Percentiles rank a stretch among this genome's conserved stretches.
These are phyloP conservation scores for Colletotrichum neosansevieriae DNA, from an alignment of 2,329 filamentous ascomycete species.

Conservation along the genomic window DNA sequence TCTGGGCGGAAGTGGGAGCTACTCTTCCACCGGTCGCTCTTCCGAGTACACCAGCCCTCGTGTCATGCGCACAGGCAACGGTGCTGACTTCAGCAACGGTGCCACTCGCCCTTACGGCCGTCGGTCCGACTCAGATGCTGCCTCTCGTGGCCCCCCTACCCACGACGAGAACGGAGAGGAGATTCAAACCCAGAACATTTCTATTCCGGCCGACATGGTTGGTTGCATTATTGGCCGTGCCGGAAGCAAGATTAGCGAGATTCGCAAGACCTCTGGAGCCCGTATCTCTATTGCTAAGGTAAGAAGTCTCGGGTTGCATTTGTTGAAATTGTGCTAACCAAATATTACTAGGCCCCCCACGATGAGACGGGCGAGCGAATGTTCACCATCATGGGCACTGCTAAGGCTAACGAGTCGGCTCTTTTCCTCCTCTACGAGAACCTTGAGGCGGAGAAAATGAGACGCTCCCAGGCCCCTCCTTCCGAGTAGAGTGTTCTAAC, in stretches of 20 bases:
- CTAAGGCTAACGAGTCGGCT: conserved; percentile 93
- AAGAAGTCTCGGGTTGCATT: conserved; percentile 42
- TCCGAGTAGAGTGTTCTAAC: conserved; percentile 57
- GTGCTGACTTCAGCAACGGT: conserved; percentile 86
- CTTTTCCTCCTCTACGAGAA: conserved; percentile 98
- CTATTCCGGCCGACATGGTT: conserved; percentile 99
- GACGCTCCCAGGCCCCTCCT: conserved; percentile 80
- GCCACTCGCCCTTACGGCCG: conserved; percentile 77
- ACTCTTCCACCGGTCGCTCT: conserved; percentile 56
- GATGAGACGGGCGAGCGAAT: conserved; percentile 98
- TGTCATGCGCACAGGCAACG: conserved; percentile 96
- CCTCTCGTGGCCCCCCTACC: conserved; percentile 83
- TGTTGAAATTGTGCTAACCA: conserved; percentile 37
- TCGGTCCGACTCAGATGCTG: conserved; percentile 86
- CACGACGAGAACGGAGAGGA: conserved; percentile 98
- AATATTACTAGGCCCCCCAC: conserved; percentile 75
- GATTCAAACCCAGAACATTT: conserved; percentile 99
- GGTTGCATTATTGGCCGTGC: conserved; percentile 97
- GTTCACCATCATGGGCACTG: conserved; percentile 99
- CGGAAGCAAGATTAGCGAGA: conserved; percentile 98
- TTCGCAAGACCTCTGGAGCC: conserved; percentile 94
- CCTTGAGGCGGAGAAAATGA: conserved; percentile 98
- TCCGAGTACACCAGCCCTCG: conserved; percentile 72
- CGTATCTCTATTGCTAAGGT: conserved; percentile 97
- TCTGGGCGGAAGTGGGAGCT: conserved; percentile 50